These are phyloP conservation scores for Colletotrichum spinosum DNA, from an alignment of 2,329 filamentous ascomycete genomes.

Conservation along the genomic window DNA sequence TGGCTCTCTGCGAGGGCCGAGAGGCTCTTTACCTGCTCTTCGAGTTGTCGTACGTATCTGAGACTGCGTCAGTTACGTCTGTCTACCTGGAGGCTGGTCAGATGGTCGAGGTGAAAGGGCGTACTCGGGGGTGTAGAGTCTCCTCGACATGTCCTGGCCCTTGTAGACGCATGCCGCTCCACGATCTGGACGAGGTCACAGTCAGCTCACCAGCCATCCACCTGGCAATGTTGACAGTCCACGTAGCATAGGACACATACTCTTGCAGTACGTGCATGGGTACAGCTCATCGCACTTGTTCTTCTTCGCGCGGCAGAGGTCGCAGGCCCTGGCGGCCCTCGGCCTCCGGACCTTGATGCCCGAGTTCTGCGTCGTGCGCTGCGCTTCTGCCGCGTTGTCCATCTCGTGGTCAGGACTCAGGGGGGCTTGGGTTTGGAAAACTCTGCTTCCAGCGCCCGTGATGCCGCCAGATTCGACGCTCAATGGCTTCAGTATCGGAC, in stretches of 20 bases:
- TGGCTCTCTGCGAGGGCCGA: slow-evolving; percentile 25
- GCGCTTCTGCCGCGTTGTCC: slow-evolving; percentile 25
- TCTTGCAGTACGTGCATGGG: slow-evolving; percentile 55
- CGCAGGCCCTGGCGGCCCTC: slow-evolving; percentile 32
- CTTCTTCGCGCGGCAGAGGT: slow-evolving; percentile 32
- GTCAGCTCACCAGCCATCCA: slow-evolving; percentile 1
- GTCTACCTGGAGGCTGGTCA: not conserved
- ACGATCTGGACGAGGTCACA: slow-evolving; percentile 26
- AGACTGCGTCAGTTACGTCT: not conserved
- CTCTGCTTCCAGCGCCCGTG: not conserved
- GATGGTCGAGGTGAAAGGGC: slow-evolving; percentile 1
- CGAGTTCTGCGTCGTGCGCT: slow-evolving; percentile 33
- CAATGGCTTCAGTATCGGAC: slow-evolving; percentile 16
- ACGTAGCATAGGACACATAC: slow-evolving; percentile 42
- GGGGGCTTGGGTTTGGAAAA: not conserved
- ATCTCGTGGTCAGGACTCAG: not conserved
- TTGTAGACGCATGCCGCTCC: slow-evolving; percentile 45
- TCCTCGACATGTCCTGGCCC: slow-evolving; percentile 40
- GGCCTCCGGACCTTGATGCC: slow-evolving; percentile 36
- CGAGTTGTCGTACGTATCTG: slow-evolving; percentile 42
- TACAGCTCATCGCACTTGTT: slow-evolving; percentile 38
- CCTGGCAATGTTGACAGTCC: not conserved
- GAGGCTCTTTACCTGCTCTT: slow-evolving; percentile 41
- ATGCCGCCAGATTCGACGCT: not conserved
- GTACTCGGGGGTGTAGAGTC: slow-evolving; percentile 42